Base-by-base conservation (phyloP, 345 rosid species). In the Nephelium lappaceum region DNA sequence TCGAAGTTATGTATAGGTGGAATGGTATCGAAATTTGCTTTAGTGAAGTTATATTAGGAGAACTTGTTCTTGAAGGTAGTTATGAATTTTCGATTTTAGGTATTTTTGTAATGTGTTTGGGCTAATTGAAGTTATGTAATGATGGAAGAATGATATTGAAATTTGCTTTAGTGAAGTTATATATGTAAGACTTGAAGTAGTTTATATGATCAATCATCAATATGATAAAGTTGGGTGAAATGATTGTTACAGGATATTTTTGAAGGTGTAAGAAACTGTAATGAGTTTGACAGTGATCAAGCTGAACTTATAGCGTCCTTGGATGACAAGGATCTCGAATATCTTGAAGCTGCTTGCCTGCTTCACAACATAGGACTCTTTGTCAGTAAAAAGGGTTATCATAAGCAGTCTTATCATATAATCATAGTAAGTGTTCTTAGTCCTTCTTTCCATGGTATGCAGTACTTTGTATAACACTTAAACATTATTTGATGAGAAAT, bases 261-360 rank as follows among this genome's bases (percentile, higher is more conserved):
- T 78, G 85, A 85, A 77, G 92, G 91, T 79, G 79, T 91, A 72
- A 87, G 82, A 81, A 78, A 86, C 78, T 88, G 86, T 78, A 69
- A 77, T 21, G 83, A 80, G 79, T 80, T 80, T 72, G 78, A 55
- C 47, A 60, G 69, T 24, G 24, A 74, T 78, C 85, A 82, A 71
- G 65, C 47, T 77, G 79, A 79, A 39, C 68, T 83, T 71, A 60
- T 51, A 6, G 58, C 75, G 77, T 58, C 74, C 62, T 79, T 90
- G 73, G 88, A 81, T 42, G 86, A 80, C 61, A 91, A 87, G 79
- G 88, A 88, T 84, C 85, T 89, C 75, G 95, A 91, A 81, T 88
- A 86, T 77, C 90, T 93, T 41, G 88, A 89, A 83, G 97, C 91
- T 82, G 92, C 97, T 16, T 93, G 95, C 78, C 85, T 89, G 82